Conservation (phyloP, 1,284 basidiomycete species). For the Cryptococcus deneoformans region DNA sequence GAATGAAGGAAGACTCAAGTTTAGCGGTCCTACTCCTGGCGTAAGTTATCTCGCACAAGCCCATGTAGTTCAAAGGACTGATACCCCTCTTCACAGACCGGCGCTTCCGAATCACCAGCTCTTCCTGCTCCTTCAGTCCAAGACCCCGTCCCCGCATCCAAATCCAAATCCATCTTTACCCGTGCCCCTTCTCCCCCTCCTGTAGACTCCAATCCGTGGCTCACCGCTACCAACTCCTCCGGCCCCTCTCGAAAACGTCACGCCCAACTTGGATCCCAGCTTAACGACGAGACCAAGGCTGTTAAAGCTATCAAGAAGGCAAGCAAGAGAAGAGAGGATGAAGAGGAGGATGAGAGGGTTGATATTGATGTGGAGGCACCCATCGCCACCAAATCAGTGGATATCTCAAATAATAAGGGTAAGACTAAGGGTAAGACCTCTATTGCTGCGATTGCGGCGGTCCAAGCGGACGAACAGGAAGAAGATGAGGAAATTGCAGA, state of each 20-base stretch:
- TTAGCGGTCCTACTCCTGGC: conserved; percentile 13
- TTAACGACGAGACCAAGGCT: conserved; percentile 63
- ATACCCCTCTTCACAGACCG: too few species aligned
- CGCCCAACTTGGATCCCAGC: conserved; percentile 52
- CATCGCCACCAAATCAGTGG: background rate
- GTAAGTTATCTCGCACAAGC: too few species aligned
- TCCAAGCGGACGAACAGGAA: conserved; percentile 51
- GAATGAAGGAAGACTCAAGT: conserved; percentile 54
- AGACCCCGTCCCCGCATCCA: too few species aligned
- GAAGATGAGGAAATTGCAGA: conserved; percentile 58
- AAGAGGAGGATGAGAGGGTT: conserved; percentile 66
- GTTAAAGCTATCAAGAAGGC: conserved; percentile 68
- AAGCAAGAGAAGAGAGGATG: conserved; percentile 55
- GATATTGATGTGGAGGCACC: conserved; percentile 62
- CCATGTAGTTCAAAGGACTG: too few species aligned
- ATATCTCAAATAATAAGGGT: background rate
- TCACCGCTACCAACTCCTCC: conserved; percentile 51
- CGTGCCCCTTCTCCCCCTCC: background rate
- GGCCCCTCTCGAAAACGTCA: conserved; percentile 64
- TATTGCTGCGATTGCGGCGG: conserved; percentile 1
- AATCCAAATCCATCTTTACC: too few species aligned
- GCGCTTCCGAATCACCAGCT: too few species aligned
- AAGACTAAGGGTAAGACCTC: conserved; percentile 14
- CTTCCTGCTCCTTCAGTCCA: too few species aligned
- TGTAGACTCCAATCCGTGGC: conserved; percentile 59